Evolutionary conservation across 495 filamentous ascomycete species (phyloP).

Genomic region (Podospora comata): DNA sequence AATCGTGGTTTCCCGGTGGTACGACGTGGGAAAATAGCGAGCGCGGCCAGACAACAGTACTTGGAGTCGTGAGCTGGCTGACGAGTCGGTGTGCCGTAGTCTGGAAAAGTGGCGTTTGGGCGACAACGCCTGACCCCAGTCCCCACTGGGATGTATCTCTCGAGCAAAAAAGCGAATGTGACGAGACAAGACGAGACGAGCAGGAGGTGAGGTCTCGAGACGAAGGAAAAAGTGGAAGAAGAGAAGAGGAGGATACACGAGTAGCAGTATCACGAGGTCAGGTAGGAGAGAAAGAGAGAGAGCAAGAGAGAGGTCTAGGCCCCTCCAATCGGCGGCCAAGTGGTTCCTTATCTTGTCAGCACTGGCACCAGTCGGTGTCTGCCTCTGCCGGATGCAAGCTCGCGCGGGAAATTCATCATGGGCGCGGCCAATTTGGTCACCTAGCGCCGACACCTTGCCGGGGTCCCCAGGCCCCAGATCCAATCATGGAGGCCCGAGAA

Average conservation of each 20-base stretch:
- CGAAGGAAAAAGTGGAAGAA: conserved; percentile 6
- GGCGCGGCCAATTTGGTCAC: conserved; percentile 9
- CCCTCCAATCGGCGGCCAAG: background rate
- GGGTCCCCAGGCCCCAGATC: conserved; percentile 15
- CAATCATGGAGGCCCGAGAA: conserved; percentile 14
- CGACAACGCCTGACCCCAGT: background rate
- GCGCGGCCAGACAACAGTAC: background rate
- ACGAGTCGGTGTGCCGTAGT: background rate
- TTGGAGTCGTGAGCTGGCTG: background rate
- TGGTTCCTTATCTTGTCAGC: conserved; percentile 1
- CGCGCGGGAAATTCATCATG: conserved; percentile 15
- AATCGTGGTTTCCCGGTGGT: background rate
- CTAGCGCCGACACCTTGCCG: conserved; percentile 12
- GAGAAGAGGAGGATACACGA: background rate
- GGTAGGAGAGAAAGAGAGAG: background rate
- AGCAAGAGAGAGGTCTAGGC: background rate
- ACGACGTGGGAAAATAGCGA: background rate
- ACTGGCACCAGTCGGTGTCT: background rate
- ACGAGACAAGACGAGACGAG: conserved; percentile 3
- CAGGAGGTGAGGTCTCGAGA: background rate
- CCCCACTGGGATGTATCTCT: background rate
- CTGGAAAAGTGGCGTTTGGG: background rate
- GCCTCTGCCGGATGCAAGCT: conserved; percentile 4
- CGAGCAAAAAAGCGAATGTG: conserved; percentile 16
- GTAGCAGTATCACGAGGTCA: conserved; percentile 2